Base-by-base conservation (phyloP, 139 green algal species). In the Bryopsis sp. region DNA sequence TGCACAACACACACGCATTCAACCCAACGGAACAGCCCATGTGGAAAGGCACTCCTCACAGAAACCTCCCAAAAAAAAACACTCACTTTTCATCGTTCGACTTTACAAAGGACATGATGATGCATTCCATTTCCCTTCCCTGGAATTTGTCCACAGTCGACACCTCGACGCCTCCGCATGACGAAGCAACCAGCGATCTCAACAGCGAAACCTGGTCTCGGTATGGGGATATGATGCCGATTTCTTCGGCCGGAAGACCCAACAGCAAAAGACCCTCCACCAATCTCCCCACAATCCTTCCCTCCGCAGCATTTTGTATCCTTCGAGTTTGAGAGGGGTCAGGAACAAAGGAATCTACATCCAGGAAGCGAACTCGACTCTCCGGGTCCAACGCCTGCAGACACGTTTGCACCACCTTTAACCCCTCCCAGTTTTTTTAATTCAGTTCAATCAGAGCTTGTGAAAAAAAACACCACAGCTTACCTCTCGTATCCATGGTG, bases 81-180 rank as follows among this genome's bases (percentile, higher is more conserved):
- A 7, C 7, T 64, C 15, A 71, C 64, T 8, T 64, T 43, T 37
- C n/a, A 22, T 65, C 7, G 66, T 96, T 96, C 65, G 66, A 82
- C 24, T 81, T 75, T 54, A 95, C 89, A 2, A 95, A 72, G 0
- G 84, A 90, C 32, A 94, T 33, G 28, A 95, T 46, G 0, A 96
- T 73, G 34, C 62, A 78, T 1, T 75, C 35, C 78, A 93, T 95
- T 77, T 96, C 89, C 28, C 87, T 71, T 1, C 89, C 89, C 70
- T 95, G 88, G 63, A 81, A 92, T 54, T 86, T 88, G 76, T 97
- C 92, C 0, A 97, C 72, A 0, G 92, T 97, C 39, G 93, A 67
- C 29, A 80, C 85, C 74, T 96, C 92, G 3, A 95, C 59, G 1
- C 5, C 29, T 31, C 4, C 15, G 7, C 2, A 22, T 28, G 8